Conservation (phyloP, 2,329 filamentous ascomycete species). For the Plenodomus biglobosus region DNA sequence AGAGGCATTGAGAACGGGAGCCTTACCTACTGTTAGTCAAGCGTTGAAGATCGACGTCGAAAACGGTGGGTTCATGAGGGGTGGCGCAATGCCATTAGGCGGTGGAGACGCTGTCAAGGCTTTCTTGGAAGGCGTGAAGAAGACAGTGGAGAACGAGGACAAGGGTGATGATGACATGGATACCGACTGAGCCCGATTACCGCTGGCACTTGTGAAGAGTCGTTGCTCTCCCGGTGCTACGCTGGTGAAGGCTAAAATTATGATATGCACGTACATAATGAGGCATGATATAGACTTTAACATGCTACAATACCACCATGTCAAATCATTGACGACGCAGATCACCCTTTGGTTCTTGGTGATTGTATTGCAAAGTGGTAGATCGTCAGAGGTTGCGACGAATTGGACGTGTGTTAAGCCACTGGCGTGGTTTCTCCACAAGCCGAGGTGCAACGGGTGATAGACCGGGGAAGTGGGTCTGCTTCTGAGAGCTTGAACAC, state of each 20-base stretch:
- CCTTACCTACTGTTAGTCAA: conserved; percentile 84
- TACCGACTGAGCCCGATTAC: conserved; percentile 28
- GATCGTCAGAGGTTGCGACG: neutral
- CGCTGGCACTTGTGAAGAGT: neutral
- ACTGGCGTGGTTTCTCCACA: neutral
- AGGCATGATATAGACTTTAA: neutral
- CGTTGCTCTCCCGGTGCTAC: neutral
- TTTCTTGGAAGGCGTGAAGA: conserved; percentile 87
- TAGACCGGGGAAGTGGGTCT: neutral
- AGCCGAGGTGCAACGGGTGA: neutral
- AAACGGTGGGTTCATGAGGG: conserved; percentile 79
- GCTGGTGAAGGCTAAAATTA: conserved; percentile 2
- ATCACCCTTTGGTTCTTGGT: neutral
- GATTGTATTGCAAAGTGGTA: neutral
- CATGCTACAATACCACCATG: neutral
- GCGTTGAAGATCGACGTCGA: conserved; percentile 78
- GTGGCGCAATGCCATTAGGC: conserved; percentile 79
- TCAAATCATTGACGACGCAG: neutral
- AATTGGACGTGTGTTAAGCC: neutral
- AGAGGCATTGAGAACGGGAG: conserved; percentile 84
- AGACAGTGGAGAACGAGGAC: conserved; percentile 63
- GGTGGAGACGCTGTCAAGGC: conserved; percentile 87
- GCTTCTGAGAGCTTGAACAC: neutral
- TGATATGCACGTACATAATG: conserved; percentile 8
- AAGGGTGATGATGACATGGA: conserved; percentile 37